phyloP scores from a whole-genome alignment of 2,329 filamentous ascomycete genomes.

The Talaromyces sp. region DNA sequence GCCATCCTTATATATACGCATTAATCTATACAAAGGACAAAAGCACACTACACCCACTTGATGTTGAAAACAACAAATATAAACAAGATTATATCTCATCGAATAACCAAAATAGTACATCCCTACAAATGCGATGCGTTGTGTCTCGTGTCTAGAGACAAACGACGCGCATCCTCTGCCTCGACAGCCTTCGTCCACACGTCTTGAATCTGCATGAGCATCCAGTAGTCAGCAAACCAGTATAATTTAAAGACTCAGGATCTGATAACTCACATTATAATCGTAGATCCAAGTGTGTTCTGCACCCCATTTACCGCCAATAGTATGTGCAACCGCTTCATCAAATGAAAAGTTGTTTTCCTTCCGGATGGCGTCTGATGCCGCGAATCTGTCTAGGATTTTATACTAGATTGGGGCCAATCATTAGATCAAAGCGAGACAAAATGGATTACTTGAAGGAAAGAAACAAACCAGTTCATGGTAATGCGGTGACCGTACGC shows the following conservation, averaged over 20 bases:
- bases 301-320: neutral
- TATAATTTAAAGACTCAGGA: neutral
- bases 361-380: neutral
- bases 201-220: neutral
- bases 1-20: no score
- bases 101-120: neutral
- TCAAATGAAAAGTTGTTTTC: slow-evolving; percentile 1
- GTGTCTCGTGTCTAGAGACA: neutral
- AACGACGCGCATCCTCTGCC: neutral
- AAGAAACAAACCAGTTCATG: neutral
- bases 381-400: neutral
- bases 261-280: slow-evolving; percentile 1
- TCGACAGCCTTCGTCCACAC: slow-evolving; percentile 1
- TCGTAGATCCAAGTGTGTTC: neutral
- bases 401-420: neutral
- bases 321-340: neutral
- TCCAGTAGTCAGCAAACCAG: neutral
- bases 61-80: no score
- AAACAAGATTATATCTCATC: no score
- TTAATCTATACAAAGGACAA: neutral
- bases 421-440: no score
- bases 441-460: neutral
- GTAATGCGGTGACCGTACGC: slow-evolving; percentile 6
- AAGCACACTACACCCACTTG: neutral
- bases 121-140: neutral